Evolutionary conservation across 331 rosid species (phyloP), one percentile per base, ranked within the genome.

Genomic region (Acacia pycnantha): DNA sequence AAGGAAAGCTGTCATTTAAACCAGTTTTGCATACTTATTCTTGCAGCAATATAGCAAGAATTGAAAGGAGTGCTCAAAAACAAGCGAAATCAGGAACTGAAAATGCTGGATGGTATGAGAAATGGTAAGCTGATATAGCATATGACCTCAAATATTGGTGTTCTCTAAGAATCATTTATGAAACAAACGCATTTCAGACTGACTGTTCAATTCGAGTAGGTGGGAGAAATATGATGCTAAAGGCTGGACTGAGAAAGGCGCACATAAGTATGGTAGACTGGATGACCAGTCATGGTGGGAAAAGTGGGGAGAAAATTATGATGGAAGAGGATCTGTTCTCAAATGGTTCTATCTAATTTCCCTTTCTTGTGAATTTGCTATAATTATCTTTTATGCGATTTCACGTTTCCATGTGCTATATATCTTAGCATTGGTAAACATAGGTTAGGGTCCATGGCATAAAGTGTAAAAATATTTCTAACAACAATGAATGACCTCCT

Each of bases 261-360:
- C 73, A 35, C 27, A 37, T 37, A 67, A 67, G 48, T 67, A 67
- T 67, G 48, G 73, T 21, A 67, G 73, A 19, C 16, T 67, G 73
- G 37, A 67, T 67, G 73, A 95, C 79, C 98, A 93, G 75, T 95
- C 99, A 43, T 96, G 99, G 97, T 96, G 99, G 99, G 99, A 93
- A 90, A 93, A 93, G 90, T 96, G 99, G 98, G 98, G 99, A 83
- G 99, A 96, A 89, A 87, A 93, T 86, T 96, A 92, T 78, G 98
- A 96, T 26, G 99, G 98, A 89, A 88, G 92, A 80, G 99, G 98
- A 78, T 96, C 98, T 79, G 99, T 96, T 81, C 90, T 96, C 83
- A 67, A 67, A 67, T 67, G 73, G 73, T 67, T 35, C 46, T 67
- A 31, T 67, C 37, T 33, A 67, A 37, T 19, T 37, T 37, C 37